Percentiles rank a stretch among this genome's conserved stretches.
Conservation (phyloP, 2,329 filamentous ascomycete species). For the Aspergillaceae sp. region DNA sequence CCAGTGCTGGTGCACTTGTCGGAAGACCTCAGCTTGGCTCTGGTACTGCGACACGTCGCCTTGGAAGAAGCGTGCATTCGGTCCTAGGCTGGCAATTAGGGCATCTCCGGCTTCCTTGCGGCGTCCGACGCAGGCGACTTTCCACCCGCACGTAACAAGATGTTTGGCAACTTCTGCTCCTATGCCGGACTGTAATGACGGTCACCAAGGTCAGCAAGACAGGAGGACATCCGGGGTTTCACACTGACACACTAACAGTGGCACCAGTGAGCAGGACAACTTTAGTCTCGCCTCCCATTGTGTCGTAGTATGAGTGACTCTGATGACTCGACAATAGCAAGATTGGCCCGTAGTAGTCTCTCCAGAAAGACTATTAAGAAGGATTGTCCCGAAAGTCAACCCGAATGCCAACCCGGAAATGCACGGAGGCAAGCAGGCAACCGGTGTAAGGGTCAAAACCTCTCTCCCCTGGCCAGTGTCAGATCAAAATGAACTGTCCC, state of each 20-base stretch:
- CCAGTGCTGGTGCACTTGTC: slow-evolving; percentile 35
- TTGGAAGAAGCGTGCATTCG: slow-evolving; percentile 36
- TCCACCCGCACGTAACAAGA: slow-evolving; percentile 28
- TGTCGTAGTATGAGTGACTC: not conserved
- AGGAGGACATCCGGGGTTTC: not conserved
- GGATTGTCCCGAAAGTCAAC: too few species aligned
- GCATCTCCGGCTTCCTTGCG: slow-evolving; percentile 24
- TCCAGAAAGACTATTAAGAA: too few species aligned
- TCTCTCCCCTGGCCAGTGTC: too few species aligned
- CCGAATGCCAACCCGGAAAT: not conserved
- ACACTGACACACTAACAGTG: slow-evolving; percentile 24
- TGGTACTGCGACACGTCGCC: slow-evolving; percentile 42
- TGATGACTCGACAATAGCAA: not conserved
- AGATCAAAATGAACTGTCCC: too few species aligned
- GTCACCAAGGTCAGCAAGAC: not conserved
- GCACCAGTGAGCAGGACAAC: slow-evolving; percentile 37
- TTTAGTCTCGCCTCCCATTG: slow-evolving; percentile 9
- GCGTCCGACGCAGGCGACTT: slow-evolving; percentile 30
- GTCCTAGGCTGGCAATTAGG: slow-evolving; percentile 23
- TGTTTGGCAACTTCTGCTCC: slow-evolving; percentile 35
- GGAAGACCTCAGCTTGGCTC: slow-evolving; percentile 38
- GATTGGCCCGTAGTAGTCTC: not conserved
- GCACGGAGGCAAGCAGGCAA: not conserved
- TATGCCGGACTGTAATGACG: slow-evolving; percentile 37
- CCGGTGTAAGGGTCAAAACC: too few species aligned